Evolutionary conservation across 2,329 filamentous ascomycete species (phyloP).

Genomic region (Trichoderma lentiforme): DNA sequence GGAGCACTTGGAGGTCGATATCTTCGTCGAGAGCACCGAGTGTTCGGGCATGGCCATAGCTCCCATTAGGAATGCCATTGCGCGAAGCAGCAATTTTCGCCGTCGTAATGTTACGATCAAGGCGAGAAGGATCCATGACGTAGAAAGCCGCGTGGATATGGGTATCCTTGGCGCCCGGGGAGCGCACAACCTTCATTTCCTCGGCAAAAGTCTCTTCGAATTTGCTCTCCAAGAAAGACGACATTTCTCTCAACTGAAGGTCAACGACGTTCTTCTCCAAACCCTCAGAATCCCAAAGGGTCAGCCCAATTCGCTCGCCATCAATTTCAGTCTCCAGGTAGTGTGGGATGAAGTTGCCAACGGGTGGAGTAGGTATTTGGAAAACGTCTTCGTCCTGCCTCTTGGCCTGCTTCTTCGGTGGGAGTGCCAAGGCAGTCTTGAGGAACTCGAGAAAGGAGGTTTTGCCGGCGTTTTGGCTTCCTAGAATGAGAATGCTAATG

Average conservation of each 20-base stretch:
- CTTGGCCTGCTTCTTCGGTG: conserved; percentile 70
- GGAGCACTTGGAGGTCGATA: conserved; percentile 85
- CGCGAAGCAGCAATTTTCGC: conserved; percentile 44
- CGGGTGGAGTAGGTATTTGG: conserved; percentile 48
- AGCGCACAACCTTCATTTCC: conserved; percentile 95
- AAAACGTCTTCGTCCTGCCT: conserved; percentile 58
- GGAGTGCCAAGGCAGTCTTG: conserved; percentile 77
- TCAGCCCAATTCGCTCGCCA: conserved; percentile 84
- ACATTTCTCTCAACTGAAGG: conserved; percentile 87
- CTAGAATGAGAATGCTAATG: conserved; percentile 80
- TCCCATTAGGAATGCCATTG: conserved; percentile 51
- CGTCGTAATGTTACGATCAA: conserved; percentile 77
- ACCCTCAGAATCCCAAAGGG: conserved; percentile 94
- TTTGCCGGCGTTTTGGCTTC: conserved; percentile 84
- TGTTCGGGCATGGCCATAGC: conserved; percentile 38
- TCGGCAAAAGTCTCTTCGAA: conserved; percentile 97
- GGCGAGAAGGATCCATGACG: conserved; percentile 78
- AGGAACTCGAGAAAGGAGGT: conserved; percentile 97
- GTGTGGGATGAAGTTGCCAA: conserved; percentile 76
- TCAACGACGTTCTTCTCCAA: conserved; percentile 94
- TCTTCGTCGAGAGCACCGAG: conserved; percentile 78
- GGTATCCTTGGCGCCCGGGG: conserved; percentile 88
- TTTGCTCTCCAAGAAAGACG: conserved; percentile 90
- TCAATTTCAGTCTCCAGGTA: conserved; percentile 96
- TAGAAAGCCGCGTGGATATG: conserved; percentile 97